A percentile compares a stretch with the other conserved stretches of the same genome.
Conservation (phyloP, 2,329 filamentous ascomycete species). For the Emmonsia crescens region DNA sequence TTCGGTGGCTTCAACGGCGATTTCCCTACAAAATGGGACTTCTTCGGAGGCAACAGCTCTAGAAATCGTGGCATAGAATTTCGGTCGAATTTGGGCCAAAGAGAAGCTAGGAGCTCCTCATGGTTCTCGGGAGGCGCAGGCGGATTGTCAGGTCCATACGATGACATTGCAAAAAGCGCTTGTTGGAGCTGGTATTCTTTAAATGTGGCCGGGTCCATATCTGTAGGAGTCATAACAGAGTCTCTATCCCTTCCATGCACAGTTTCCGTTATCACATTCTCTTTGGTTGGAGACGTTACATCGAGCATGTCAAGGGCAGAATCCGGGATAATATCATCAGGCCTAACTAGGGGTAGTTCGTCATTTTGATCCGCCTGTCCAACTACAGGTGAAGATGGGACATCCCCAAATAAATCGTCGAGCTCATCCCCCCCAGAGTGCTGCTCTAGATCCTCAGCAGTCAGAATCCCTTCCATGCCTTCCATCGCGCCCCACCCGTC, state of each 20-base stretch:
- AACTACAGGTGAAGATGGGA: constrained; percentile 26
- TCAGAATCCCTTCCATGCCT: constrained; percentile 7
- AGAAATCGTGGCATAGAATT: constrained; percentile 68
- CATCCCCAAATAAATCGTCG: constrained; percentile 41
- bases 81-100: constrained; percentile 71
- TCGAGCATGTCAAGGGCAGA: constrained; percentile 1
- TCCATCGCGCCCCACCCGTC: constrained; percentile 8
- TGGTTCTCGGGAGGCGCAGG: constrained; percentile 62
- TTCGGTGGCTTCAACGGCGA: constrained; percentile 69
- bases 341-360: not conserved
- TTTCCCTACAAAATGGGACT: constrained; percentile 67
- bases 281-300: not conserved
- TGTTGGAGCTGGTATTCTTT: constrained; percentile 38
- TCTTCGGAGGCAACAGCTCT: constrained; percentile 70
- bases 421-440: constrained; percentile 27
- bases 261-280: constrained; percentile 3
- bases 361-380: constrained; percentile 19
- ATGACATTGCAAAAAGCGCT: constrained; percentile 37
- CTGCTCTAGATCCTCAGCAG: constrained; percentile 2
- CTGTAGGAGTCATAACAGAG: constrained; percentile 23
- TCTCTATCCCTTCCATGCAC: constrained; percentile 8
- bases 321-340: not conserved
- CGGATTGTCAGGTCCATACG: constrained; percentile 45
- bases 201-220: constrained; percentile 33
- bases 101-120: constrained; percentile 63